Conservation (phyloP, 176 grass and related monocot genomes). For the Lolium rigidum region DNA sequence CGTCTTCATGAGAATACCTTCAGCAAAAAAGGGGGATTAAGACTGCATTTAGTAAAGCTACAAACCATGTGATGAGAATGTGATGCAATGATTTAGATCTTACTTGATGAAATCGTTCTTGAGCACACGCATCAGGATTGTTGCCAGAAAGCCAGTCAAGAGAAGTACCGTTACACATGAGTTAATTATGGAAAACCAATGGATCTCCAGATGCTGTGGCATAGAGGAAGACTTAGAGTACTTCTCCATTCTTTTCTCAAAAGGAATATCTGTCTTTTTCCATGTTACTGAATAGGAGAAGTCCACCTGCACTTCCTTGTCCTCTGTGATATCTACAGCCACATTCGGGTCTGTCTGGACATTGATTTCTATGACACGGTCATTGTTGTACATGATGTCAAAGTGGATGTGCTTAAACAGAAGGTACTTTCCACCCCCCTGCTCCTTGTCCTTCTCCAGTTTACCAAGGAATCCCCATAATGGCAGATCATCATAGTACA, state of each 20-base stretch:
- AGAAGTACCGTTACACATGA: slow-evolving; percentile 90
- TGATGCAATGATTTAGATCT: slow-evolving; percentile 38
- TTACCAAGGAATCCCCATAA: slow-evolving; percentile 97
- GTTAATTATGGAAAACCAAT: slow-evolving; percentile 99
- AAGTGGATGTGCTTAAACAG: slow-evolving; percentile 97
- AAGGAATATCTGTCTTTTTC: slow-evolving; percentile 80
- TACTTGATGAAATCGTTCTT: slow-evolving; percentile 97
- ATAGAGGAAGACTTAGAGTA: slow-evolving; percentile 90
- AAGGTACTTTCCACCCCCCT: slow-evolving; percentile 50
- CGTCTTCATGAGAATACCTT: slow-evolving; percentile 91
- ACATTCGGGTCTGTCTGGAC: slow-evolving; percentile 78
- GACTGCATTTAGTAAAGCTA: slow-evolving; percentile 21
- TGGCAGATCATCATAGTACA: slow-evolving; percentile 98
- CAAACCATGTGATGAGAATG: slow-evolving; percentile 21
- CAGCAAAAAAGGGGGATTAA: slow-evolving; percentile 27
- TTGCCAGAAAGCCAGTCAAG: slow-evolving; percentile 88
- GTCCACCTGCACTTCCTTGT: slow-evolving; percentile 76
- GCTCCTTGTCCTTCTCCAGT: slow-evolving; percentile 72
- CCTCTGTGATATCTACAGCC: slow-evolving; percentile 76
- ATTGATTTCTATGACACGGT: slow-evolving; percentile 86
- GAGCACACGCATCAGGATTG: slow-evolving; percentile 90
- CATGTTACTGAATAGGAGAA: slow-evolving; percentile 94
- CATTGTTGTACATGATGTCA: slow-evolving; percentile 77
- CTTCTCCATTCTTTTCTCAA: slow-evolving; percentile 91
- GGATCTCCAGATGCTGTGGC: slow-evolving; percentile 96